These are phyloP conservation scores for Pseudonectria foliicola DNA, from an alignment of 2,329 filamentous ascomycete species.

Conservation along the genomic window DNA sequence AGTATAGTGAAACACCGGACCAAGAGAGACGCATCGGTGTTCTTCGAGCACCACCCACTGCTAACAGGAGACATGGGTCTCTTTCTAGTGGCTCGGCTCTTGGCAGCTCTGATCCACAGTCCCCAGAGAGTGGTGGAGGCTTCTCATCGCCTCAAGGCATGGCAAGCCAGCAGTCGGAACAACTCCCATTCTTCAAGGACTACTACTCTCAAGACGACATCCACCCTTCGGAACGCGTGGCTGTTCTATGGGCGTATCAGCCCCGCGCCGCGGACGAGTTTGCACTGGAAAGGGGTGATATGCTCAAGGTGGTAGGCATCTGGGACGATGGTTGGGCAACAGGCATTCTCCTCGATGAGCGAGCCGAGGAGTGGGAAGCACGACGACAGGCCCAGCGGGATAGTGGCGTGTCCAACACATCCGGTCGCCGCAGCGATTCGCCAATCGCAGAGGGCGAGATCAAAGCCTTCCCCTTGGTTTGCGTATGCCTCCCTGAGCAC, in stretches of 20 bases:
- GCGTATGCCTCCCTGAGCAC: slow-evolving; percentile 89
- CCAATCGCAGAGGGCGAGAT: slow-evolving; percentile 69
- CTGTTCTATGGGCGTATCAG: slow-evolving; percentile 94
- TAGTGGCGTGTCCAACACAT: slow-evolving; percentile 84
- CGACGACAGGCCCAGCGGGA: slow-evolving; percentile 74
- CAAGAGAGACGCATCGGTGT: slow-evolving; percentile 53
- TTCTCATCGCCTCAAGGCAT: slow-evolving; percentile 81
- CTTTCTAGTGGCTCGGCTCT: slow-evolving; percentile 78
- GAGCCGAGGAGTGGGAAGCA: slow-evolving; percentile 82
- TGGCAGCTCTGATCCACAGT: slow-evolving; percentile 62
- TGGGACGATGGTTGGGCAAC: slow-evolving; percentile 99
- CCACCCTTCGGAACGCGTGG: slow-evolving; percentile 80
- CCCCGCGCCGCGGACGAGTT: slow-evolving; percentile 92
- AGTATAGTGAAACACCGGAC: slow-evolving; percentile 64
- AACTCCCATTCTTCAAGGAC: slow-evolving; percentile 93
- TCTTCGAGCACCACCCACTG: slow-evolving; percentile 50
- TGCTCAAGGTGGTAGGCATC: slow-evolving; percentile 96
- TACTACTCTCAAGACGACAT: slow-evolving; percentile 98
- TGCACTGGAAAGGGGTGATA: slow-evolving; percentile 85
- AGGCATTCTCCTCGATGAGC: slow-evolving; percentile 73
- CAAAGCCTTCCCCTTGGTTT: slow-evolving; percentile 96
- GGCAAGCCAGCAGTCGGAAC: slow-evolving; percentile 87
- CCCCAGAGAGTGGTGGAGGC: slow-evolving; percentile 63
- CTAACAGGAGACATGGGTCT: slow-evolving; percentile 71
- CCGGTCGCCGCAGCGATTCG: slow-evolving; percentile 53